These are phyloP conservation scores for Hypsizygus marmoreus DNA, from an alignment of 768 basidiomycete species.

Conservation along the genomic window DNA sequence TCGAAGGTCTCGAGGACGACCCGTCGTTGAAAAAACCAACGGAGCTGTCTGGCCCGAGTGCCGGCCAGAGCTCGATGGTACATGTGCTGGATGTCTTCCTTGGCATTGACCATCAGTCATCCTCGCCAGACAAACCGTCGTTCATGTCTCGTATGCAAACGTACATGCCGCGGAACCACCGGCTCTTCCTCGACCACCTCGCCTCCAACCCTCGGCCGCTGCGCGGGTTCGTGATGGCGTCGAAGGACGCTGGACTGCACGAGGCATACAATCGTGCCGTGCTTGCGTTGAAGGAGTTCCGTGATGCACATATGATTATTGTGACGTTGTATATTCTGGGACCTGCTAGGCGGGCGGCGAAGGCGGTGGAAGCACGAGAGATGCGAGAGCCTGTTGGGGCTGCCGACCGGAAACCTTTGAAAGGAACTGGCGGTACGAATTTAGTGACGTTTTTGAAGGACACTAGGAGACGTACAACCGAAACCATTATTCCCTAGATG, in stretches of 20 bases:
- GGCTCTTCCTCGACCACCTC: slow-evolving; percentile 75
- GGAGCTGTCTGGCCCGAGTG: slow-evolving; percentile 76
- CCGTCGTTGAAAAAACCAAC: slow-evolving; percentile 42
- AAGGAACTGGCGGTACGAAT: slow-evolving; percentile 80
- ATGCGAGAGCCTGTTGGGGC: slow-evolving; percentile 18
- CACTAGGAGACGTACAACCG: slow-evolving; percentile 66
- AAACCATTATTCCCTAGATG: slow-evolving; percentile 30
- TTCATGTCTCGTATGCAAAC: slow-evolving; percentile 74
- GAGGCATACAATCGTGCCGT: slow-evolving; percentile 69
- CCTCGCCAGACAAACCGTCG: slow-evolving; percentile 26
- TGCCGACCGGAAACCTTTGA: slow-evolving; percentile 34
- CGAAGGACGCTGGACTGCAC: slow-evolving; percentile 31
- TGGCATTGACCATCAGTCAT: slow-evolving; percentile 55
- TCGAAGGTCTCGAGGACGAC: slow-evolving; percentile 58
- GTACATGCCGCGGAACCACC: slow-evolving; percentile 85
- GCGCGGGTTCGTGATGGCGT: slow-evolving; percentile 49
- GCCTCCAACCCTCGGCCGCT: slow-evolving; percentile 59
- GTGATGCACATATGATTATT: slow-evolving; percentile 78
- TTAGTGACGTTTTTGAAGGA: slow-evolving; percentile 76
- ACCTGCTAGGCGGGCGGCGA: slow-evolving; percentile 52
- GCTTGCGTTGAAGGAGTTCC: slow-evolving; percentile 64
- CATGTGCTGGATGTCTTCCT: slow-evolving; percentile 76
- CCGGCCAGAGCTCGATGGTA: slow-evolving; percentile 80
- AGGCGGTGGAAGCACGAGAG: slow-evolving; percentile 17
- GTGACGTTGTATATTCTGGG: slow-evolving; percentile 74